phyloP scores from a whole-genome alignment of 202 grass and related monocot genomes.

The Saccharum hybrid region DNA sequence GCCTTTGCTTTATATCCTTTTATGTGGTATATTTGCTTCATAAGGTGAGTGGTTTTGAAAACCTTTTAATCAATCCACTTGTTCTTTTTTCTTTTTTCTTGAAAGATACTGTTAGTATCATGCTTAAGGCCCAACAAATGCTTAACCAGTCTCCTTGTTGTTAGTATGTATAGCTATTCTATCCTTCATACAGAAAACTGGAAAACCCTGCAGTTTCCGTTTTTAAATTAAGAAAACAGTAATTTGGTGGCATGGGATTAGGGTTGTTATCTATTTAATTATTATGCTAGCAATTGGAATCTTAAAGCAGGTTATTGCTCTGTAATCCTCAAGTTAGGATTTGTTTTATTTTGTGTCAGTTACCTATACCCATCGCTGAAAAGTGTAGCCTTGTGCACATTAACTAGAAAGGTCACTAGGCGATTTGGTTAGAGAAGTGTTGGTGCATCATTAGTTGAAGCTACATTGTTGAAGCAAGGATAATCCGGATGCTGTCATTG shows the following conservation, averaged over 20 bases:
- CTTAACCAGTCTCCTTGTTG: no score
- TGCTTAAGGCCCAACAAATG: background rate
- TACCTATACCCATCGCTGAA: background rate
- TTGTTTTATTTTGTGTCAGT: background rate
- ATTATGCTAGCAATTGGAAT: background rate
- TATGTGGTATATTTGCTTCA: constrained; percentile 78
- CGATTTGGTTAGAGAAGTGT: background rate
- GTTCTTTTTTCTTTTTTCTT: background rate
- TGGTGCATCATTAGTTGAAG: background rate
- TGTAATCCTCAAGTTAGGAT: background rate
- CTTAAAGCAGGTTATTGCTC: background rate
- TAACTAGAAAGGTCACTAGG: background rate
- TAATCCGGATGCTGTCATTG: background rate
- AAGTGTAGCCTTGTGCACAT: background rate
- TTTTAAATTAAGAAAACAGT: background rate
- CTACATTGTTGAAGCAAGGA: background rate
- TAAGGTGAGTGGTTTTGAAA: constrained; percentile 49
- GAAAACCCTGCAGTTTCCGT: background rate
- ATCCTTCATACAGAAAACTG: background rate
- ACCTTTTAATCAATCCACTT: background rate
- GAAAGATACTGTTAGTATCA: background rate
- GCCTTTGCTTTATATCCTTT: constrained; percentile 80
- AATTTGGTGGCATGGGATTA: background rate
- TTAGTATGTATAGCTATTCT: background rate
- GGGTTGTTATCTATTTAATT: background rate